Evolutionary conservation across 75 land plant species (phyloP).

Genomic region (Pinus tabuliformis): DNA sequence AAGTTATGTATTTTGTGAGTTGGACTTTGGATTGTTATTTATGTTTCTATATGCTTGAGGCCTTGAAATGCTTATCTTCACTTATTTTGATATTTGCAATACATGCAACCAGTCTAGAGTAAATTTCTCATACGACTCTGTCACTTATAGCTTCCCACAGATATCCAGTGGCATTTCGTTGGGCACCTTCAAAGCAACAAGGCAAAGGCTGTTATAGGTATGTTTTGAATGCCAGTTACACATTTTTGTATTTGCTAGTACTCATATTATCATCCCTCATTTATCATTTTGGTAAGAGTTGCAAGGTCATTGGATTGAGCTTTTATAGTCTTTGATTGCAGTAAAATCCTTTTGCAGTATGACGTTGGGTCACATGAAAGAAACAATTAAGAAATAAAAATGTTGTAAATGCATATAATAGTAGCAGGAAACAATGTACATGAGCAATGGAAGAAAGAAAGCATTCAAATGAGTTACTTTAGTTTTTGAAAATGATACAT

Average conservation of each 20-base stretch:
- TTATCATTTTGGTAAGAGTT: background rate
- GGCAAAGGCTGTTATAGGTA: constrained; percentile 79
- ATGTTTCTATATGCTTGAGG: background rate
- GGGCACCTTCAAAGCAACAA: constrained; percentile 98
- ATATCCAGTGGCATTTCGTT: constrained; percentile 94
- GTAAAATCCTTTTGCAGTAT: background rate
- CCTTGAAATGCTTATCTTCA: background rate
- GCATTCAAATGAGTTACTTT: no score
- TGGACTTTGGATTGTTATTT: background rate
- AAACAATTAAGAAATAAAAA: no score
- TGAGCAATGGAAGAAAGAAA: no score
- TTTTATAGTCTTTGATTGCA: background rate
- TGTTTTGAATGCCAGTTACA: constrained; percentile 12
- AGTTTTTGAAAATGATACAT: no score
- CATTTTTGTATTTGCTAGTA: background rate
- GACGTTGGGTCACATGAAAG: no score
- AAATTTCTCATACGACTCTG: background rate
- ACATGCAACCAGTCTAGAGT: background rate
- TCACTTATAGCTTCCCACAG: constrained; percentile 73
- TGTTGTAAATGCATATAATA: background rate
- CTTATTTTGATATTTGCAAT: background rate
- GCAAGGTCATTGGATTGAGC: background rate
- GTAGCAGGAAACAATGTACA: no score
- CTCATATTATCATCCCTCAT: background rate
- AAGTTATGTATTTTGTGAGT: background rate